Evolutionary conservation across 768 basidiomycete species (phyloP), one percentile per base, ranked within the genome.

Genomic region (Amanita muscaria): DNA sequence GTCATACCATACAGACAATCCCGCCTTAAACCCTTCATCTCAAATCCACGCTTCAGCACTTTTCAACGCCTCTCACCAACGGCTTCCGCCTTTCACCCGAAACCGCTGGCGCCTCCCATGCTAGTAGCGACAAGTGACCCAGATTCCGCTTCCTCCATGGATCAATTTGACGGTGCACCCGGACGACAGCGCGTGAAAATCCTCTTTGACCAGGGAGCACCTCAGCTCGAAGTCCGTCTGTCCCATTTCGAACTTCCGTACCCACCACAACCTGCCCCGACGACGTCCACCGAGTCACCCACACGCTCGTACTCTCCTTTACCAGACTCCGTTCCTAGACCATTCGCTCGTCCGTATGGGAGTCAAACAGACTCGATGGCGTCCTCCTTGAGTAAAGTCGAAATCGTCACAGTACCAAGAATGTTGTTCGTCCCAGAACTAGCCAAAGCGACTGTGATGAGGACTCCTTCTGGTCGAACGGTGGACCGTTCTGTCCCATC

Each of bases 151-250:
- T 52, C 39, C 15, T 32, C 56, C 34, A 59, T 55, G 39, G 49
- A 53, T 18, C 14, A 39, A 22, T 21, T 10, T 6, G 4, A 19
- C 14, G 22, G 12, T 10, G 4, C 29, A 3, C 5, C 8, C 16
- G 48, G 34, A 31, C 47, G 55, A 3, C 64, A 70, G 39, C 70
- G 72, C 0, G 80, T 81, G 4, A 80, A 76, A 1, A 60, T 80
- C 15, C 64, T 62, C 18, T 68, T 66, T 43, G 61, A 65, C 33
- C 54, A 58, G 19, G 75, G 69, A 24, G 65, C 74, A 1, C 79
- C 80, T 22, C 67, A 59, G 24, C 61, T 81, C 16, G 63, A 72
- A 27, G 66, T 81, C 55, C 76, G 79, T 10, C 75, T 80, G 52
- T 80, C 80, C 0, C 49, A 48, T 7, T 53, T 76, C 29, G 69